Evolutionary conservation across 108 stramenopile species (phyloP), one percentile per base, ranked within the genome.

Genomic region (Cyclostephanos tholiformis): DNA sequence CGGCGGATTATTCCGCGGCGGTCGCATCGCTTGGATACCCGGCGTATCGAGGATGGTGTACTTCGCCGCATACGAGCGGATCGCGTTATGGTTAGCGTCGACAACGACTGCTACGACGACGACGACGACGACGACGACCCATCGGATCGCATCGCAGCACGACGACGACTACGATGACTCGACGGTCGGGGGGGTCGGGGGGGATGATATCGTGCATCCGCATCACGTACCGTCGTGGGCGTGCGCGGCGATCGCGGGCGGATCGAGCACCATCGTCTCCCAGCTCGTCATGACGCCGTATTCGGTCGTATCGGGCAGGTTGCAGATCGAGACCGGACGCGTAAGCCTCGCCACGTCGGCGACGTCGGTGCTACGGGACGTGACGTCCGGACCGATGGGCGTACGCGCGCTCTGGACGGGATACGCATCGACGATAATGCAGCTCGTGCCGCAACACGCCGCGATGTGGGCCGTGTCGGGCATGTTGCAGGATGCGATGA

Each of bases 211-310:
- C 52, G 6, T 6, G 19, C 52, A 6, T 8, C 41, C 41, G 41
- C 41, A 12, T 12, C 11, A 4, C 7, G 11, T 20, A 1, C 52
- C 52, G 19, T 17, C 23, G 25, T 53, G 52, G 52, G 52, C 20
- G 20, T 20, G 6, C 52, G 52, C 19, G 1, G 25, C 52, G 2
- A n/a, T n/a, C n/a, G 52, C 52, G 7, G 52, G 52, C 7, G 52
- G 52, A 5, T 0, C 8, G 20, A 53, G 52, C 25, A 53, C 52
- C 52, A 6, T 53, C 10, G 56, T 29, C 26, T 57, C 56, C 1
- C 56, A 57, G 13, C 56, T 57, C 23, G 25, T 53, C 52, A 53
- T 53, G 52, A 8, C 52, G 8, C 56, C 56, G 27, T 57, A 57
- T n/a, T 57, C 56, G 56, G 26, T 57, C 20, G 27, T 57, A 4